phyloP scores from a whole-genome alignment of 2,329 filamentous ascomycete genomes.

The Microsporum ferrugineum region DNA sequence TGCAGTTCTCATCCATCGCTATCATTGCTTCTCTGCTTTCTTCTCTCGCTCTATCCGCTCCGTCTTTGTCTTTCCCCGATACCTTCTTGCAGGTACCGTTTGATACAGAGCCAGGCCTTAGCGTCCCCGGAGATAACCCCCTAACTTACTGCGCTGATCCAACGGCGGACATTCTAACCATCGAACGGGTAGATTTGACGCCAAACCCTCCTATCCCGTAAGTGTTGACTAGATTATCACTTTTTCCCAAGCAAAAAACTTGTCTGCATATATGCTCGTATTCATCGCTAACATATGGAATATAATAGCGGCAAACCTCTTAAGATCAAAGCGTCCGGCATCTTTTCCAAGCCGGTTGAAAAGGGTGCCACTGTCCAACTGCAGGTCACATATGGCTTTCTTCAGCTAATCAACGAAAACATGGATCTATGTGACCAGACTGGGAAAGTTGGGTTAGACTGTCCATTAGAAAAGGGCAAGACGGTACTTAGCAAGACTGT shows the following conservation, averaged over 20 bases:
- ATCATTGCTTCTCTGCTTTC: conserved; percentile 35
- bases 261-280: not conserved
- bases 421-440: conserved; percentile 84
- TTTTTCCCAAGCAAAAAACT: not conserved
- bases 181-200: conserved; percentile 65
- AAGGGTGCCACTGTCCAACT: conserved; percentile 72
- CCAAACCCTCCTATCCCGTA: conserved; percentile 86
- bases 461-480: conserved; percentile 72
- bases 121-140: conserved; percentile 76
- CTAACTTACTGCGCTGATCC: conserved; percentile 67
- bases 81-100: conserved; percentile 38
- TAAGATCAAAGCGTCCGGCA: conserved; percentile 65
- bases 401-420: conserved; percentile 69
- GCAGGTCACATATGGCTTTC: conserved; percentile 86
- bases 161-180: conserved; percentile 56
- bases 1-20: conserved; percentile 15
- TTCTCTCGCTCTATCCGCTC: conserved; percentile 35
- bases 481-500: conserved; percentile 68
- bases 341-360: conserved; percentile 59
- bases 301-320: conserved; percentile 59
- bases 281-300: conserved; percentile 17
- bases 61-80: conserved; percentile 37
- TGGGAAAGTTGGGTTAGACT: conserved; percentile 74
- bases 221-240: conserved; percentile 28
- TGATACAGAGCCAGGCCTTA: conserved; percentile 42